Evolutionary conservation across 352 stramenopile genomes (phyloP), one percentile per base, ranked within the genome.

Genomic region (Pythium apleroticum): DNA sequence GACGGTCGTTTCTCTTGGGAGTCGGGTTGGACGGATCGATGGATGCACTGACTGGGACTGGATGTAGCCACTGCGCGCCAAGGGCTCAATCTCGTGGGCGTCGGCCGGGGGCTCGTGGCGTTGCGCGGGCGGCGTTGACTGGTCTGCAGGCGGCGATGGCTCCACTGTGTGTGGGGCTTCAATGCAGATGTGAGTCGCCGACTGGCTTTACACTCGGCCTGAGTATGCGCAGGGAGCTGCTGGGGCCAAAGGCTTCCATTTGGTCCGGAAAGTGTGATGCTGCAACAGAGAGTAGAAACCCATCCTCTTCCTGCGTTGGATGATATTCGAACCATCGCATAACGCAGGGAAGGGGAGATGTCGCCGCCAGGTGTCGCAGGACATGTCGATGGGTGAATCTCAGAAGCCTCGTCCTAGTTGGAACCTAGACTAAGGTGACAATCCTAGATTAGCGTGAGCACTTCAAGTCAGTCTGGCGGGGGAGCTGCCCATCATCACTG

Each of bases 261-360:
- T 50, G 43, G 17, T 24, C 5, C 39, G 39, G 39, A 20, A 20
- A 46, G 17, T 9, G 17, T 46, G 39, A 24, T 41, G 35, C 35
- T 41, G 35, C 35, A 19, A 19, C 35, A 41, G 12, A 41, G 35
- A 56, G 25, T 8, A 24, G 22, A 22, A 14, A 12, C 43, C 48
- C 59, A 66, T 66, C 59, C 20, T 43, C 49, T 22, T 54, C 43
- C 57, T 56, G 27, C 52, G 11, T 28, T 35, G 11, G 7, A 27
- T 41, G 45, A 54, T 63, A 63, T 30, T 41, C 30, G 30, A 41
- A 48, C 31, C 14, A 30, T 50, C 43, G 20, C 8, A 17, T 52
- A 46, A 27, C 55, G 37, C 30, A 53, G 24, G 22, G 39, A 39
- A 17, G 9, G 22, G 49, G 43, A 50, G 43, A 50, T 25, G 41